Evolutionary conservation across 2,329 filamentous ascomycete genomes (phyloP).

Genomic region (Claviceps sp.): DNA sequence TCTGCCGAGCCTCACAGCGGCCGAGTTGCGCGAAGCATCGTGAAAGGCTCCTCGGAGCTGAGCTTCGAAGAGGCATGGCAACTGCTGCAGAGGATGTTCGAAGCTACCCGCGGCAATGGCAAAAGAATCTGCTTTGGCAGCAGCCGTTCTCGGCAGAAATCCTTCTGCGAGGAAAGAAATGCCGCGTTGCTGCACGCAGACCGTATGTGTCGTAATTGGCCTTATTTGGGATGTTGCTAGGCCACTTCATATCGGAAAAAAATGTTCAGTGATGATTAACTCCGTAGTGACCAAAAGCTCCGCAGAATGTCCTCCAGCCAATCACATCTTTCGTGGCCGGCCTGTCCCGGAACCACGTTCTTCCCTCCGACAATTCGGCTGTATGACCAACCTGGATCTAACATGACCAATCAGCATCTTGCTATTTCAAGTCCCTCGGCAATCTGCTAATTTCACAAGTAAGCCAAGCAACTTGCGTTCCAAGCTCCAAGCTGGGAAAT

Average conservation of each 20-base stretch:
- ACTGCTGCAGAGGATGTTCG: not conserved
- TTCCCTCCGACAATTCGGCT: constrained; percentile 15
- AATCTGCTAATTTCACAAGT: constrained; percentile 18
- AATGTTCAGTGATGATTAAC: no score
- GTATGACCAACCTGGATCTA: constrained; percentile 14
- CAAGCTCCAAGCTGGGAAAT: constrained; percentile 7
- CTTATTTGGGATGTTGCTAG: not conserved
- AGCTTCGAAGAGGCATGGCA: not conserved
- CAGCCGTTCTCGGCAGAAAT: not conserved
- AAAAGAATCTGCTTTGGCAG: not conserved
- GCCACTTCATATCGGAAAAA: no score
- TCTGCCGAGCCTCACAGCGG: constrained; percentile 10
- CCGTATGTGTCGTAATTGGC: not conserved
- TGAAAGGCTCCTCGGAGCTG: constrained; percentile 10
- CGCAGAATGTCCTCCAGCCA: constrained; percentile 16
- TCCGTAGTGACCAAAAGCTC: constrained; percentile 1
- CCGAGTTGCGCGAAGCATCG: constrained; percentile 13
- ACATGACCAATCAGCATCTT: constrained; percentile 29
- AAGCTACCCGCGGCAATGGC: not conserved
- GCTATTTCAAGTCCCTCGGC: constrained; percentile 38
- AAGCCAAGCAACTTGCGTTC: not conserved
- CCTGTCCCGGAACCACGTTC: constrained; percentile 11
- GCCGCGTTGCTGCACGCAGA: not conserved
- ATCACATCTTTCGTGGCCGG: constrained; percentile 12
- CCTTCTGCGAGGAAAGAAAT: not conserved